A percentile compares a stretch with the other conserved stretches of the same genome.
Conservation (phyloP, 345 rosid species). For the Syzygium aromaticum region DNA sequence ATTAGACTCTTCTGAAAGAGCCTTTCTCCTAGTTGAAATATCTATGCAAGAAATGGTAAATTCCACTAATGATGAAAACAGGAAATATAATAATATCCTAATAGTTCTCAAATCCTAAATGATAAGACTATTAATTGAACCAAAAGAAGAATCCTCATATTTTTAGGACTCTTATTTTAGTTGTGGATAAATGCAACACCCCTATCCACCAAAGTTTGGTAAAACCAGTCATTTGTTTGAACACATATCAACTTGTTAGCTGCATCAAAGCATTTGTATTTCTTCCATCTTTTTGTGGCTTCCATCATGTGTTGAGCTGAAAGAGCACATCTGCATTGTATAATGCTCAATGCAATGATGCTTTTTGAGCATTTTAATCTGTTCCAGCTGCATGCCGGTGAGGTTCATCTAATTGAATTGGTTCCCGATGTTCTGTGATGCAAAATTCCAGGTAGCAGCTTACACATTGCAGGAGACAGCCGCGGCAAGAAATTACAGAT, state of each 20-base stretch:
- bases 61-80: neutral
- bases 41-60: neutral
- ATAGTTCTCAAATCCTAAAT: neutral
- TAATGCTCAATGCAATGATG: neutral
- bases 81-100: neutral
- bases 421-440: neutral
- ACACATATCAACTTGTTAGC: neutral
- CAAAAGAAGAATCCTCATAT: neutral
- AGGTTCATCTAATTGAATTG: neutral
- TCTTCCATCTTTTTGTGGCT: neutral
- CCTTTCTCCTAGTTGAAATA: neutral
- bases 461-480: constrained; percentile 94
- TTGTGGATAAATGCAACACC: neutral
- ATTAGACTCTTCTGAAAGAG: neutral
- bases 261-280: neutral
- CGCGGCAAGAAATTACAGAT: constrained; percentile 68
- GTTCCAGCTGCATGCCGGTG: neutral
- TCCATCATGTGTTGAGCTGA: neutral
- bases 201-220: neutral
- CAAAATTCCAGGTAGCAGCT: constrained; percentile 71
- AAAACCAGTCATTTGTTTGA: neutral
- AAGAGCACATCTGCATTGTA: neutral
- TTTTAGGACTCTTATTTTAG: neutral
- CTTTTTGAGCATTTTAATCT: neutral
- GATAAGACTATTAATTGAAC: neutral